These are phyloP conservation scores for Pseudocercospora ulei DNA, from an alignment of 2,329 filamentous ascomycete species.

Conservation along the genomic window DNA sequence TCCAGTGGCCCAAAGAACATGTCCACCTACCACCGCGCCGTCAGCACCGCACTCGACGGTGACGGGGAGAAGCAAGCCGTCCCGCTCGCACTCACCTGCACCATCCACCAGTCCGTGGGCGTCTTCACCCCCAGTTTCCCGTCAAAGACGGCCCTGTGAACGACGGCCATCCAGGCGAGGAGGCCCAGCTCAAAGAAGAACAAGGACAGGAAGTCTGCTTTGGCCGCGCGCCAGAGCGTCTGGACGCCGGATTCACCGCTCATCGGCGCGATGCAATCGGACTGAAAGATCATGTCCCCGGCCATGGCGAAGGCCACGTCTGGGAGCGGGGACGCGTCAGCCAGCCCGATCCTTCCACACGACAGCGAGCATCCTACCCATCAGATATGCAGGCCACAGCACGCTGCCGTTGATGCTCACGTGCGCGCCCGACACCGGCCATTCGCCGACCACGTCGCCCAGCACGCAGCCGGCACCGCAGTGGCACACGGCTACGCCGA, in stretches of 20 bases:
- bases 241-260: slow-evolving; percentile 26
- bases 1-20: slow-evolving; percentile 30
- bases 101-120: slow-evolving; percentile 32
- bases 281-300: slow-evolving; percentile 32
- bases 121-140: slow-evolving; percentile 27
- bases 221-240: slow-evolving; percentile 25
- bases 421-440: slow-evolving; percentile 30
- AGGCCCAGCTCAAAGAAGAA: slow-evolving; percentile 30
- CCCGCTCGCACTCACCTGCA: slow-evolving; percentile 28
- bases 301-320: slow-evolving; percentile 29
- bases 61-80: neutral
- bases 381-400: slow-evolving; percentile 22
- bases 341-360: too few species aligned
- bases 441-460: slow-evolving; percentile 33
- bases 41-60: neutral
- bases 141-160: slow-evolving; percentile 27
- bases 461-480: slow-evolving; percentile 33
- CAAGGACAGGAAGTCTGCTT: slow-evolving; percentile 30
- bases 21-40: slow-evolving; percentile 18
- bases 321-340: neutral
- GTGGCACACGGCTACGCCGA: slow-evolving; percentile 30
- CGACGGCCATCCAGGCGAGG: slow-evolving; percentile 32
- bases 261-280: slow-evolving; percentile 34
- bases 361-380: too few species aligned
- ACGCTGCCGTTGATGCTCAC: slow-evolving; percentile 20